Conservation (phyloP, 352 stramenopile genomes). For the Globisporangium rhizosaccharum region DNA sequence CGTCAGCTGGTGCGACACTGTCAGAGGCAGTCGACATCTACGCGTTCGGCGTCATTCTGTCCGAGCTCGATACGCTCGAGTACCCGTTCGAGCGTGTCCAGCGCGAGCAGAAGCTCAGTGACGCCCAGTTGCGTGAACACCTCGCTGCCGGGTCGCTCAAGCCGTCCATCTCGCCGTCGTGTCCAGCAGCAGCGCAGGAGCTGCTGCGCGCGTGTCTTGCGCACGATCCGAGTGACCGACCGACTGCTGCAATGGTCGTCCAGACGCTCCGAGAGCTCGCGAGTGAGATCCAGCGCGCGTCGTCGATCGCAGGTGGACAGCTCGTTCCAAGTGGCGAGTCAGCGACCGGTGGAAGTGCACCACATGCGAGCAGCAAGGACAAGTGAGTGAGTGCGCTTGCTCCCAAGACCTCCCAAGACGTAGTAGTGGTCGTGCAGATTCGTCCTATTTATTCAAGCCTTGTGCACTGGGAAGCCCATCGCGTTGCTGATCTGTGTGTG, state of each 20-base stretch:
- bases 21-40: slow-evolving; percentile 27
- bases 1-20: slow-evolving; percentile 15
- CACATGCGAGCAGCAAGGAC: not conserved
- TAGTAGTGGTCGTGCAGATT: too few species aligned
- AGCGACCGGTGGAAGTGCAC: too few species aligned
- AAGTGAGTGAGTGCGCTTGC: too few species aligned
- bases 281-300: not conserved
- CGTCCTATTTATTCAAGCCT: too few species aligned
- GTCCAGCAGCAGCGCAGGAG: not conserved
- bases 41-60: slow-evolving; percentile 23
- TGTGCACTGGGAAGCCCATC: too few species aligned
- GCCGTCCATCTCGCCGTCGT: slow-evolving; percentile 4
- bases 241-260: slow-evolving; percentile 10
- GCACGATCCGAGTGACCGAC: slow-evolving; percentile 12
- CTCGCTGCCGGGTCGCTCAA: not conserved
- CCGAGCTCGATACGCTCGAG: slow-evolving; percentile 16
- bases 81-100: slow-evolving; percentile 11
- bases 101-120: slow-evolving; percentile 2
- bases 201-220: slow-evolving; percentile 16
- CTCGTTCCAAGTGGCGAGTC: not conserved
- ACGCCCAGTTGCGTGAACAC: not conserved
- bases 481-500: too few species aligned
- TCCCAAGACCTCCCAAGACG: too few species aligned
- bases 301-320: not conserved
- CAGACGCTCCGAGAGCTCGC: slow-evolving; percentile 9